These are phyloP conservation scores for Oleoguttula mirabilis DNA, from an alignment of 495 filamentous ascomycete genomes.

Conservation along the genomic window DNA sequence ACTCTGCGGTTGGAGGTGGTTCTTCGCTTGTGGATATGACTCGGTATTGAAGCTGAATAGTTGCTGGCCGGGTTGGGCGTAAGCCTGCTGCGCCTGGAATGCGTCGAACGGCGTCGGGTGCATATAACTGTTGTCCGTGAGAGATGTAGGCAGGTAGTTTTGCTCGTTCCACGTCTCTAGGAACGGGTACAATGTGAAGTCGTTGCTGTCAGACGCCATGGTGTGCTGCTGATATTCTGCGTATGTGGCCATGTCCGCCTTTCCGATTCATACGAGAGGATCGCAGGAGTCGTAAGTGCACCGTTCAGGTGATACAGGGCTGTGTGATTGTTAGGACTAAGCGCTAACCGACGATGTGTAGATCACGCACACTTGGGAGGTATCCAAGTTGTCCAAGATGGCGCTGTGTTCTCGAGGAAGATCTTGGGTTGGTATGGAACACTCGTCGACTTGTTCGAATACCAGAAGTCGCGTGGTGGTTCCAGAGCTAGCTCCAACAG, in stretches of 20 bases:
- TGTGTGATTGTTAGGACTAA: neutral
- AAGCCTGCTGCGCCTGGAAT: slow-evolving; percentile 1
- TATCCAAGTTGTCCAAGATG: too few relatives aligned
- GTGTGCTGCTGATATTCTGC: slow-evolving; percentile 12
- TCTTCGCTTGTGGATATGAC: slow-evolving; percentile 6
- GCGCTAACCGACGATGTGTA: neutral
- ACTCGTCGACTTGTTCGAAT: too few relatives aligned
- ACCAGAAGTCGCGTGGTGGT: too few relatives aligned
- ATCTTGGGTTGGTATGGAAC: too few relatives aligned
- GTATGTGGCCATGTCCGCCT: slow-evolving; percentile 16
- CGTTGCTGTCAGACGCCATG: slow-evolving; percentile 13
- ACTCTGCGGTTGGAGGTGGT: slow-evolving; percentile 13
- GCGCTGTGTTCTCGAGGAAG: too few relatives aligned
- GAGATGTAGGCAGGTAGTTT: slow-evolving; percentile 10
- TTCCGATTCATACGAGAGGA: too few relatives aligned
- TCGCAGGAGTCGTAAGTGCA: neutral
- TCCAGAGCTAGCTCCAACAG: too few relatives aligned
- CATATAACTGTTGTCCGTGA: slow-evolving; percentile 8
- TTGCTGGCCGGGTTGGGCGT: slow-evolving; percentile 2
- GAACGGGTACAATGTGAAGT: slow-evolving; percentile 21
- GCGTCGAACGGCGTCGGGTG: slow-evolving; percentile 14
- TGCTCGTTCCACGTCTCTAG: slow-evolving; percentile 3
- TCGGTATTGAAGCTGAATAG: slow-evolving; percentile 8
- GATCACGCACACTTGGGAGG: neutral
- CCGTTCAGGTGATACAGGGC: neutral